Evolutionary conservation across 2,329 filamentous ascomycete genomes (phyloP).

Genomic region (Clarireedia homoeocarpa): DNA sequence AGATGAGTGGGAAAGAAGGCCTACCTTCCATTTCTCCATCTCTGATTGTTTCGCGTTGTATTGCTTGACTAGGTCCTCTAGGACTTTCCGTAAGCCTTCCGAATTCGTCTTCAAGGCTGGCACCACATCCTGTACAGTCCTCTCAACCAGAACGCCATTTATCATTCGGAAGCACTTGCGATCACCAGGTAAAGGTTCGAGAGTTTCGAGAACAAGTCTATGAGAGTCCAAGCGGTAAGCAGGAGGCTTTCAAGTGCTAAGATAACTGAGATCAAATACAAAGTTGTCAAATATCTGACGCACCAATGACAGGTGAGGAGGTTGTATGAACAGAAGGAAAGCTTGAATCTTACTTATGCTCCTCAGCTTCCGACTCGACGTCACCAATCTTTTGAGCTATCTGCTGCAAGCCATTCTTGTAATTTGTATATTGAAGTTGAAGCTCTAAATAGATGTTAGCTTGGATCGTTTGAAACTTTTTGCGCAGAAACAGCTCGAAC

Average conservation of each 20-base stretch:
- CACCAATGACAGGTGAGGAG: neutral
- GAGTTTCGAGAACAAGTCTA: conserved; percentile 89
- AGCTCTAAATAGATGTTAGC: conserved; percentile 49
- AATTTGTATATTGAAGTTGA: conserved; percentile 71
- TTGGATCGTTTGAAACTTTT: neutral
- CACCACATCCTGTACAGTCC: conserved; percentile 86
- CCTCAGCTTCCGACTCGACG: conserved; percentile 93
- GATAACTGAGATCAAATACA: neutral
- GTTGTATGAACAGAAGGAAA: neutral
- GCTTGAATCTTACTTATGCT: conserved; percentile 73
- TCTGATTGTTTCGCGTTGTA: conserved; percentile 94
- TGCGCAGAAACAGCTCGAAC: conserved; percentile 13
- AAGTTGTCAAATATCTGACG: neutral
- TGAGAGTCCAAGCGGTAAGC: conserved; percentile 33
- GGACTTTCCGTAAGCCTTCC: conserved; percentile 85
- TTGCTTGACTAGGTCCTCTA: conserved; percentile 92
- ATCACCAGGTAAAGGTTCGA: conserved; percentile 72
- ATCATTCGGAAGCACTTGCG: conserved; percentile 99
- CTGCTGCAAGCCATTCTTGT: conserved; percentile 74
- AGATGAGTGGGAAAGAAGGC: conserved; percentile 24
- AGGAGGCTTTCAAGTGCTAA: conserved; percentile 19
- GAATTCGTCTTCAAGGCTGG: conserved; percentile 89
- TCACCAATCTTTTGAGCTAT: conserved; percentile 95
- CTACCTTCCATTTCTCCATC: conserved; percentile 96
- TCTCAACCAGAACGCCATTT: conserved; percentile 90